Conservation (phyloP, 768 basidiomycete species). For the Pisolithus orientalis region DNA sequence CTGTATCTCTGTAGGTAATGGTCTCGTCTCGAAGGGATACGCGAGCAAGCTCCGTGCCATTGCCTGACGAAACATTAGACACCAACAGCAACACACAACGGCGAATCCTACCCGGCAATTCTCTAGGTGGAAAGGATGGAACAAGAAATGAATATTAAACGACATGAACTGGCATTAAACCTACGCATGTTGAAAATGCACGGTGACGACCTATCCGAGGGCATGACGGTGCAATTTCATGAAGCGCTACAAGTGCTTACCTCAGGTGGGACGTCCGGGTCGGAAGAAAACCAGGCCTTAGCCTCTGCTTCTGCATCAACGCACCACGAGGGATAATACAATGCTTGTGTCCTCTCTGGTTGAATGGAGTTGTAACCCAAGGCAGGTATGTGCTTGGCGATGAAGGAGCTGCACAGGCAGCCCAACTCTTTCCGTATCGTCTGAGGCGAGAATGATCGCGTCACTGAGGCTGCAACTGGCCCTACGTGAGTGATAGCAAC, state of each 20-base stretch:
- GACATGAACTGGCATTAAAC: slow-evolving; percentile 20
- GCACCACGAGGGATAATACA: slow-evolving; percentile 63
- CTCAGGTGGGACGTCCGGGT: slow-evolving; percentile 22
- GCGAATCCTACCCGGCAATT: slow-evolving; percentile 21
- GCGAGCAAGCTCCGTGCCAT: slow-evolving; percentile 33
- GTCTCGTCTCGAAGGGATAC: slow-evolving; percentile 31
- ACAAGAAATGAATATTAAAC: not conserved
- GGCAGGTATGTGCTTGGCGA: slow-evolving; percentile 33
- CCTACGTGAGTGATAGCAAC: slow-evolving; percentile 38
- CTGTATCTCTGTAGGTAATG: slow-evolving; percentile 19
- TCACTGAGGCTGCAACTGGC: slow-evolving; percentile 24
- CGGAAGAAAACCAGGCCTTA: slow-evolving; percentile 21
- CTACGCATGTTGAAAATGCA: slow-evolving; percentile 41
- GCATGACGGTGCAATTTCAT: slow-evolving; percentile 3
- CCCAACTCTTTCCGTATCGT: slow-evolving; percentile 13
- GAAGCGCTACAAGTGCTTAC: slow-evolving; percentile 7
- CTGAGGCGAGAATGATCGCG: slow-evolving; percentile 11
- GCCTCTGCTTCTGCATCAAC: slow-evolving; percentile 48
- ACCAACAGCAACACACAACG: not conserved
- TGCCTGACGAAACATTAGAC: slow-evolving; percentile 8
- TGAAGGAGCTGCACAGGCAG: slow-evolving; percentile 22
- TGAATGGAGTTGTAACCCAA: slow-evolving; percentile 33
- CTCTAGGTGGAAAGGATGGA: slow-evolving; percentile 18
- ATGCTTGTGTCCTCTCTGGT: slow-evolving; percentile 42
- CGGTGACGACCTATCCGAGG: slow-evolving; percentile 26